These are phyloP conservation scores for Talaromyces sp. DNA, from an alignment of 2,329 filamentous ascomycete genomes.

Conservation along the genomic window DNA sequence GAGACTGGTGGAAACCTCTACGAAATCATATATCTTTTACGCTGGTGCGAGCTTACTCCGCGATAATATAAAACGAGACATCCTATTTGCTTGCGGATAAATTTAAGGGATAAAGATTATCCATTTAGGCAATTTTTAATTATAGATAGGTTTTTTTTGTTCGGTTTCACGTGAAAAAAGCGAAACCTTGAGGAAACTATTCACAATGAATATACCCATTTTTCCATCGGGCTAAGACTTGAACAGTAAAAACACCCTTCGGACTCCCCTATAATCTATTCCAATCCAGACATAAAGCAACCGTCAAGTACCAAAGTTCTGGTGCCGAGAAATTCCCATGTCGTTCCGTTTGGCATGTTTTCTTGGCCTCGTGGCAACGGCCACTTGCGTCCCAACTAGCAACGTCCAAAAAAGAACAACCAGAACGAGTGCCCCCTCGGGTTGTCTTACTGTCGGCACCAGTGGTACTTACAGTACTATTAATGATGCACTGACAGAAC, in stretches of 20 bases:
- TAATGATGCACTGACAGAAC: neutral
- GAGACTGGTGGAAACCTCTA: neutral
- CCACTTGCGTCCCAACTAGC: neutral
- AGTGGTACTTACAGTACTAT: neutral
- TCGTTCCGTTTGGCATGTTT: neutral
- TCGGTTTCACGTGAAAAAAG: too few species aligned
- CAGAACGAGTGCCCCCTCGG: neutral
- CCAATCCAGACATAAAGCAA: neutral
- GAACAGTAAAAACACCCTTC: neutral
- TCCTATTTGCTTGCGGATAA: neutral
- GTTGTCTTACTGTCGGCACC: neutral
- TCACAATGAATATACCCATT: neutral
- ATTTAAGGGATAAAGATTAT: neutral
- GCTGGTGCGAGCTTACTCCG: neutral
- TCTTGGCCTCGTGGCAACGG: neutral
- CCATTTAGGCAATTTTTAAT: too few species aligned
- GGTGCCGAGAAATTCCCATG: neutral
- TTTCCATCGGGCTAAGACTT: neutral
- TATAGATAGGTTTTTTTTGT: too few species aligned
- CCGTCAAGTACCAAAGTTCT: neutral
- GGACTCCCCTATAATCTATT: neutral
- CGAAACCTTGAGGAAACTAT: too few species aligned
- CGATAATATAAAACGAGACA: neutral
- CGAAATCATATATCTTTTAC: neutral
- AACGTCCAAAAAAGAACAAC: neutral